Evolutionary conservation across 352 stramenopile genomes (phyloP), one percentile per base, ranked within the genome.

Genomic region (Globisporangium mamillatum): DNA sequence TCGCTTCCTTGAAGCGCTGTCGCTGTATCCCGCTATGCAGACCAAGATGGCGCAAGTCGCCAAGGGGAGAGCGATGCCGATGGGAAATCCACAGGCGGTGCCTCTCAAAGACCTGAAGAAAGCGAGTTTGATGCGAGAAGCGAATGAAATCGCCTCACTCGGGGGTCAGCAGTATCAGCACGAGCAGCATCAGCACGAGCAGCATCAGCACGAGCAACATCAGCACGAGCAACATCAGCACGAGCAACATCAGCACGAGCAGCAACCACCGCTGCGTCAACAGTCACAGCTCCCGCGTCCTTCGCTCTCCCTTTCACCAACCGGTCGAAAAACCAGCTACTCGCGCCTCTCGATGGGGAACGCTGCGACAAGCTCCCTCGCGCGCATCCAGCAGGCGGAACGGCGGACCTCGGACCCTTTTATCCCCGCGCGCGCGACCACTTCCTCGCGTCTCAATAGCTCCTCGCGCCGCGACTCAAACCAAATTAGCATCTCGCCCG

Each of bases 1-100:
- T 41, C 88, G 89, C 44, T 94, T 94, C 61, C 75, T 92, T 60
- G 86, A 91, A 32, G 86, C 86, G 3, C 72, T 94, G 10, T 74
- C 82, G 38, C 78, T 92, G 67, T 92, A 87, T 63, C 84, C 86
- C 8, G 75, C 79, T 57, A 94, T 94, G 86, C 66, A 71, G 54
- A 59, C 63, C 18, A 89, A 89, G 69, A 85, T 86, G 78, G 78
- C 78, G 18, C 75, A 86, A 34, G 79, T 86, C 58, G 81, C 77
- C 14, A 71, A 80, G 27, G 65, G 67, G 24, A 61, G 76, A 6
- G 71, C 66, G 62, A 71, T 73, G 22, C 58, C 16, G 53, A 67
- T 20, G 9, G 64, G 69, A 25, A 78, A 48, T 34, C 55, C 7
- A 22, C n/a, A 22, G 63, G 46, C 36, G 20, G 63, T 73, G 20